Evolutionary conservation across 768 basidiomycete species (phyloP).

Genomic region (Tricholoma flavovirens): DNA sequence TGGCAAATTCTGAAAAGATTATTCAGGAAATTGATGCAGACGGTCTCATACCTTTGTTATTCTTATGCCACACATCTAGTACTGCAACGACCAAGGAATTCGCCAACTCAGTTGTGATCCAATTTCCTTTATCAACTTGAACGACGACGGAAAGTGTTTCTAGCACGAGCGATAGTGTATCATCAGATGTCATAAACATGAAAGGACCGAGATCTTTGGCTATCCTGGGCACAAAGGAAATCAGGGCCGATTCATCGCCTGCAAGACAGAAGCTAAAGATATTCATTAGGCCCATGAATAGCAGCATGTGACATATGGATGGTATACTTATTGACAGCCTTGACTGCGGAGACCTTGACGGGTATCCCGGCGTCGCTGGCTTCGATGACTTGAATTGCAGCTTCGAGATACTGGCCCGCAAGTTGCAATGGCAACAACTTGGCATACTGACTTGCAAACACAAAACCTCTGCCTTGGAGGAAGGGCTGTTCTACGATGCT

Average conservation of each 20-base stretch:
- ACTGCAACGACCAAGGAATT: constrained; percentile 58
- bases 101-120: constrained; percentile 66
- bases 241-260: constrained; percentile 53
- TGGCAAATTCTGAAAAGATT: constrained; percentile 6
- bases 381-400: constrained; percentile 83
- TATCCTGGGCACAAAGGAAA: constrained; percentile 66
- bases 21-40: not conserved
- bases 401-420: constrained; percentile 81
- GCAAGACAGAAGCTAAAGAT: constrained; percentile 61
- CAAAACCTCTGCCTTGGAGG: constrained; percentile 90
- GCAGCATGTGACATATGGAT: not conserved
- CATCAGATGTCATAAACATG: constrained; percentile 72
- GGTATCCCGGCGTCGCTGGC: constrained; percentile 65
- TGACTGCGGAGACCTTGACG: constrained; percentile 91
- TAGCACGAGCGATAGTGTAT: constrained; percentile 82
- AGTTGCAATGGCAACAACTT: constrained; percentile 65
- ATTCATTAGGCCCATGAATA: constrained; percentile 6
- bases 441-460: constrained; percentile 88
- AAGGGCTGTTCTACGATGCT: constrained; percentile 69
- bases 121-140: constrained; percentile 64
- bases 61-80: constrained; percentile 81
- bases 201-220: constrained; percentile 82
- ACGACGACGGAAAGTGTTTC: constrained; percentile 81
- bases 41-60: constrained; percentile 66
- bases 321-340: constrained; percentile 85